phyloP scores from a whole-genome alignment of 306 rosid species.

The Cercis canadensis region DNA sequence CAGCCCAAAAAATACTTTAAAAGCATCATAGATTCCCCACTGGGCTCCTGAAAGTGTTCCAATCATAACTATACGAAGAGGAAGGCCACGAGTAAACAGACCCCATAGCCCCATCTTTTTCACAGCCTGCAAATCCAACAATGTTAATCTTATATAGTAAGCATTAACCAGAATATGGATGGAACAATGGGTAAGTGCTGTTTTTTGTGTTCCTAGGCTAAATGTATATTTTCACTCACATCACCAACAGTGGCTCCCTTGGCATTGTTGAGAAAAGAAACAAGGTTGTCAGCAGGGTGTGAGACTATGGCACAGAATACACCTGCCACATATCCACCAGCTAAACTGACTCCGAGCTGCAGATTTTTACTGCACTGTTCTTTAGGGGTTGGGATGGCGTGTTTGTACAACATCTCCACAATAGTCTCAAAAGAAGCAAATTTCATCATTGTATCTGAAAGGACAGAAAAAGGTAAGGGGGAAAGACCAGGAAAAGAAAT shows the following conservation, averaged over 20 bases:
- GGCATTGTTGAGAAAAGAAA: slow-evolving; percentile 83
- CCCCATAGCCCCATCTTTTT: slow-evolving; percentile 64
- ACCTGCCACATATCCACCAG: slow-evolving; percentile 74
- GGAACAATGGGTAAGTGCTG: background rate
- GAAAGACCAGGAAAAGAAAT: background rate
- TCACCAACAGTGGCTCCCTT: slow-evolving; percentile 79
- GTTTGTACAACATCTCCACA: slow-evolving; percentile 68
- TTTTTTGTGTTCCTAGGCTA: background rate
- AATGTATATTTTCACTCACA: slow-evolving; percentile 47
- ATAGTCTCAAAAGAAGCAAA: slow-evolving; percentile 76
- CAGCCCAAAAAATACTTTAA: slow-evolving; percentile 77
- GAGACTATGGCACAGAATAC: slow-evolving; percentile 71
- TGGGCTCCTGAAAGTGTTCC: slow-evolving; percentile 80
- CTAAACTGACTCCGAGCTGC: slow-evolving; percentile 85
- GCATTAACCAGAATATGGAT: background rate
- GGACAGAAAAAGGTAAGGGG: background rate
- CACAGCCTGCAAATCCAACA: slow-evolving; percentile 63
- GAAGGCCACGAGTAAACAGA: slow-evolving; percentile 83
- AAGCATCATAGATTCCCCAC: slow-evolving; percentile 75
- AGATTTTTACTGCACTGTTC: slow-evolving; percentile 59
- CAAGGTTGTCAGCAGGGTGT: slow-evolving; percentile 88
- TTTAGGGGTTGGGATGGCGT: slow-evolving; percentile 69
- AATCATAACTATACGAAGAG: slow-evolving; percentile 77
- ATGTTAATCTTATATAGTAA: slow-evolving; percentile 4
- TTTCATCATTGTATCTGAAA: slow-evolving; percentile 82